These are phyloP conservation scores for Nicotiana knightiana DNA, from an alignment of 257 asterid genomes.

Conservation along the genomic window DNA sequence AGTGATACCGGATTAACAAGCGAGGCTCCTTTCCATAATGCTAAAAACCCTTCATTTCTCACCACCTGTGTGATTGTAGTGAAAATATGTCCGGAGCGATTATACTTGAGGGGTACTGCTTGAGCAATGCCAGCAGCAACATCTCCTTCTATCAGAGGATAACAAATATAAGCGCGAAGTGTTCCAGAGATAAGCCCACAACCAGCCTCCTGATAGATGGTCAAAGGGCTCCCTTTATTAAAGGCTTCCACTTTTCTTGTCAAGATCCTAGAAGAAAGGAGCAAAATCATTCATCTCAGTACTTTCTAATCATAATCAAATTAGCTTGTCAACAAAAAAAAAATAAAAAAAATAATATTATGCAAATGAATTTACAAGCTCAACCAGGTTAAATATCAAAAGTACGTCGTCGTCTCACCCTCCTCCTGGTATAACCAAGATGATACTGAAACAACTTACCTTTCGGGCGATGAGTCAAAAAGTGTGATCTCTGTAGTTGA, in stretches of 20 bases:
- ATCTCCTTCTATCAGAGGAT: background rate
- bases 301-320: background rate
- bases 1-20: background rate
- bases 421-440: too few species aligned
- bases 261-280: background rate
- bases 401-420: too few species aligned
- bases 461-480: too few species aligned
- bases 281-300: background rate
- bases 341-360: background rate
- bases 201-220: slow-evolving; percentile 13
- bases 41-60: slow-evolving; percentile 9
- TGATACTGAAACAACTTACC: too few species aligned
- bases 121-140: background rate
- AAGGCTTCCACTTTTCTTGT: slow-evolving; percentile 8
- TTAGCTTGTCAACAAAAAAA: background rate
- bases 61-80: background rate
- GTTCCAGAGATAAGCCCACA: slow-evolving; percentile 14
- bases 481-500: too few species aligned
- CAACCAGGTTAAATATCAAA: background rate
- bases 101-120: background rate
- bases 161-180: background rate
- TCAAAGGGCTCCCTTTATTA: slow-evolving; percentile 10
- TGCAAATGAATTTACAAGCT: background rate
- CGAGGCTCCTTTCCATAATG: slow-evolving; percentile 11
- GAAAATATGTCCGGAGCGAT: background rate